Evolutionary conservation across 345 rosid genomes (phyloP).

Genomic region (Garcia nutans): DNA sequence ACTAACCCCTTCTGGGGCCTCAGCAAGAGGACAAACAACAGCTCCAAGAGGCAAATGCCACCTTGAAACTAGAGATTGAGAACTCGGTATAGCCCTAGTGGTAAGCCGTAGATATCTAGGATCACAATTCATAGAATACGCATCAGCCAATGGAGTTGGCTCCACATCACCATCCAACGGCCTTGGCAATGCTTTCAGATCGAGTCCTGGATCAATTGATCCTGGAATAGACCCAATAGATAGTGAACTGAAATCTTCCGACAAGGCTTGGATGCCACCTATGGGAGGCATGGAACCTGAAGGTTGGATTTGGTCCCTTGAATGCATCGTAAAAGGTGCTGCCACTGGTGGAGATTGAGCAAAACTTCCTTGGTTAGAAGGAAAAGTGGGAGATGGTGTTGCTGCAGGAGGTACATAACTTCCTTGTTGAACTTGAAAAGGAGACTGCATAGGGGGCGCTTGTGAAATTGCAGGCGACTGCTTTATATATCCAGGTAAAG

Average conservation of each 20-base stretch:
- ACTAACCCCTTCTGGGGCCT: constrained; percentile 91
- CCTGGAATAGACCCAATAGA: constrained; percentile 79
- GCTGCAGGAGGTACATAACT: constrained; percentile 42
- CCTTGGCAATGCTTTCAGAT: constrained; percentile 76
- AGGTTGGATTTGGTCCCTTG: constrained; percentile 59
- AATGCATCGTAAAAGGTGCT: constrained; percentile 37
- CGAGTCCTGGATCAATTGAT: constrained; percentile 75
- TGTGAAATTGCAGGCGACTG: constrained; percentile 47
- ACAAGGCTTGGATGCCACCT: constrained; percentile 65
- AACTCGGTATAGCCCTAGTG: constrained; percentile 80
- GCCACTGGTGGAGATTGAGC: constrained; percentile 40
- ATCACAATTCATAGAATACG: constrained; percentile 74
- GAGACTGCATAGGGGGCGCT: constrained; percentile 49
- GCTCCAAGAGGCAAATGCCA: constrained; percentile 99
- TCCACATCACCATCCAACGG: constrained; percentile 94
- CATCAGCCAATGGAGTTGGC: constrained; percentile 59
- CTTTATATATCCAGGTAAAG: constrained; percentile 63
- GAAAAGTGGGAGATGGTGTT: constrained; percentile 45
- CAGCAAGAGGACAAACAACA: constrained; percentile 97
- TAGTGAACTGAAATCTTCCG: constrained; percentile 82
- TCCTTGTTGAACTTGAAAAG: constrained; percentile 56
- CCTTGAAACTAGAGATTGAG: constrained; percentile 87
- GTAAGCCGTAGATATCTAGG: constrained; percentile 86
- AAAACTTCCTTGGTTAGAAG: constrained; percentile 56
- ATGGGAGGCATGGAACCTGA: constrained; percentile 61